Base-by-base conservation (phyloP, 2,329 filamentous ascomycete genomes). In the Raffaelea arxii region DNA sequence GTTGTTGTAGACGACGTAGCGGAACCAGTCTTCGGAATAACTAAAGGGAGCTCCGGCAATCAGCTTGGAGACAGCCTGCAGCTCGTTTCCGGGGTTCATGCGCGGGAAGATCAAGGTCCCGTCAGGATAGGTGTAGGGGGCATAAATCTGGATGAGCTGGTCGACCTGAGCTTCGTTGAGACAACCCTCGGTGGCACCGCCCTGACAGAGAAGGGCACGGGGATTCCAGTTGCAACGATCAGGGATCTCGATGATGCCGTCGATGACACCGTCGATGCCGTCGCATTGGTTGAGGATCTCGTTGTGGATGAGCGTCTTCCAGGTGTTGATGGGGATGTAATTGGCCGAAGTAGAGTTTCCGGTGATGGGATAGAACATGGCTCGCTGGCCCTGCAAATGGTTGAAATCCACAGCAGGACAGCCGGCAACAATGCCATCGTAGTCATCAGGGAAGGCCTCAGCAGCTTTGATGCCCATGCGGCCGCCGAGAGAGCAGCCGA, bases 401-500 rank as follows among this genome's bases (percentile, higher is more conserved):
- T 59, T 60, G 42, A 65, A 66, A 47, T 62, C 58, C 4, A 64
- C 50, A 7, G 72, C 73, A 5, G 65, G 62, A n/a, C 58, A 56
- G 3, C 72, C 70, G 3, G 72, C 75, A 1, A 79, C 59, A 21
- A 78, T 67, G 19, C 76, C 76, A 44, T 81, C 74, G 44, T 78
- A 80, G 49, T 79, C 75, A 0, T 70, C 62, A 0, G 78, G 75
- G 49, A 69, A 78, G 14, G 61, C 55, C 52, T 80, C 69, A 0
- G 73, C 69, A 6, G 70, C 68, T 45, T 73, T 74, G 27, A 77
- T 61, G 4, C 75, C 78, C 61, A 81, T 74, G 0, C 77, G 65
- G 1, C 78, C 77, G 6, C 79, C 78, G 0, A 74, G 71, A 0
- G 75, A 80, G 54, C 78, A 81, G 7, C 78, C 78, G 3, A 71